Conservation (phyloP, 2,329 filamentous ascomycete genomes). For the Diaporthe citrichinensis region DNA sequence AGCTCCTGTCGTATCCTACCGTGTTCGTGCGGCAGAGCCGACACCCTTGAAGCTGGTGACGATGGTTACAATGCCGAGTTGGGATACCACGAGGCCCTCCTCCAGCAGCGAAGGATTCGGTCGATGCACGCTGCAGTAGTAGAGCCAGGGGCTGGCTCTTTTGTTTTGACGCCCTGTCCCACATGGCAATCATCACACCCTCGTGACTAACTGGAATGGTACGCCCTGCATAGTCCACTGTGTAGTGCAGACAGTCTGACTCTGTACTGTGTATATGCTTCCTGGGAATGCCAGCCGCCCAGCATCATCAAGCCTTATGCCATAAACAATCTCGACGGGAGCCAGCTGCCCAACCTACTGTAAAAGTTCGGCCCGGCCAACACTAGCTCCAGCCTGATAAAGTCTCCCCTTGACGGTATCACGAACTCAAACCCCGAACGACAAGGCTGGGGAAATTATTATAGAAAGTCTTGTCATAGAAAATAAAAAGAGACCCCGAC, state of each 20-base stretch:
- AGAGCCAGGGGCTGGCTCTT: conserved; percentile 8
- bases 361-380: not conserved
- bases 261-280: not conserved
- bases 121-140: not conserved
- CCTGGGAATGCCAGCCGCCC: conserved; percentile 9
- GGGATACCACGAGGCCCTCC: not conserved
- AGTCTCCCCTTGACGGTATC: not conserved
- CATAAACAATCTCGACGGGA: conserved; percentile 3
- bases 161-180: conserved; percentile 21
- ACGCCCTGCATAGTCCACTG: not conserved
- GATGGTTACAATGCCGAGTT: not conserved
- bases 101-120: not conserved
- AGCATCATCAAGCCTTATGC: conserved; percentile 21
- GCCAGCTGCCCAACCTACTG: conserved; percentile 5
- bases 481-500: not conserved
- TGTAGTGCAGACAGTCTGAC: not conserved
- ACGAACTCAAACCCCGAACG: conserved; percentile 2
- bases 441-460: conserved; percentile 1
- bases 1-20: conserved; percentile 11
- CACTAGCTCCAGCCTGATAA: conserved; percentile 3
- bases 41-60: not conserved
- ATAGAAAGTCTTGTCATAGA: conserved; percentile 8
- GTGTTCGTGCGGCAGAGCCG: conserved; percentile 3
- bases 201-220: not conserved
- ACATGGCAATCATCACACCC: conserved; percentile 8